Base-by-base conservation (phyloP, 2,329 filamentous ascomycete genomes). In the Cadophora gregata region DNA sequence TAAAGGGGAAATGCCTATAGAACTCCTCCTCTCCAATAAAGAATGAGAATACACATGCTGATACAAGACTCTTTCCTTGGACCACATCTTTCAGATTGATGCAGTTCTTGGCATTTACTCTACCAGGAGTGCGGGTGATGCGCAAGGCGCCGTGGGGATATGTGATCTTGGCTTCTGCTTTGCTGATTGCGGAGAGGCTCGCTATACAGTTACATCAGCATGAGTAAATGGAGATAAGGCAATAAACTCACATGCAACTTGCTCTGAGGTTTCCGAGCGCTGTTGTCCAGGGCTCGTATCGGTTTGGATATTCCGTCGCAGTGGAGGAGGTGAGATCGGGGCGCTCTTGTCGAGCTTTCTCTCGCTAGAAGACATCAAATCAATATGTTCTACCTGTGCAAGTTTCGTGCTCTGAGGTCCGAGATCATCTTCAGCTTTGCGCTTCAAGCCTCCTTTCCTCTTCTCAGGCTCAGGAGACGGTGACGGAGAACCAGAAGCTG, bases 91-190 rank as follows among this genome's bases (percentile, higher is more conserved):
- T 29, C 1, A 69, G 36, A 38, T 65, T 67, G 62, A 69, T 42
- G 24, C 67, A 69, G 47, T 69, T 69, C 61, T 69, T 69, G 16
- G 50, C 31, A 14, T 42, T 56, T 6, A 27, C 33, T 42, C 67
- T 62, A 50, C 67, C 67, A 29, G 67, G 67, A 27, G 67, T 69
- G 5, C 67, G 64, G 36, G 67, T 69, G 24, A 69, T 66, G 25
- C 67, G 64, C 24, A 69, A 42, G 4, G 64, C 64, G 3, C 67
- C 67, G 47, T 67, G 45, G 14, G 61, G 62, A 64, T 64, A 69
- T 8, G 21, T 62, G 2, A 69, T 67, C 12, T 36, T 55, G 25
- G 53, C 42, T 33, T 61, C 63, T 58, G 66, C 25, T 48, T 19
- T 24, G 53, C 50, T 21, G 38, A 21, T 16, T 38, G 62, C 45